Evolutionary conservation across 2,329 filamentous ascomycete genomes (phyloP), one percentile per base, ranked within the genome.

Genomic region (Pestalotiopsis sp.): DNA sequence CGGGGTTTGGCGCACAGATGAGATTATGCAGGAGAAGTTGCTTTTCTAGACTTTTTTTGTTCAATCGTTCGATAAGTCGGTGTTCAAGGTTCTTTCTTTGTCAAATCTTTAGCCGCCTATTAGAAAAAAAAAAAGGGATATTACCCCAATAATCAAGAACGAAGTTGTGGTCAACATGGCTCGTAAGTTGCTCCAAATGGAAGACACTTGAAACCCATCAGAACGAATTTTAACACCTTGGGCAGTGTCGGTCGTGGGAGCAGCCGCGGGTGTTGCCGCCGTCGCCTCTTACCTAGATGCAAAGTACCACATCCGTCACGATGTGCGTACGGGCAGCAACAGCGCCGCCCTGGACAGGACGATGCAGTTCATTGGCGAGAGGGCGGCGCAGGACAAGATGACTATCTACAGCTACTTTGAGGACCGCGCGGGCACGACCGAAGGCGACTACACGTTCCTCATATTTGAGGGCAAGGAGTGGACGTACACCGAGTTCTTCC

Each of bases 221-320:
- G 4, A 27, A 4, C 6, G 20, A 23, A 23, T 23, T 45, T n/a
- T 25, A 52, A 52, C 20, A 52, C 3, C 3, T 20, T n/a, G 2
- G 14, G 17, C 11, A 73, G 72, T 72, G n/a, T 25, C 70, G 3
- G 63, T 71, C 64, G 73, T 70, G 13, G 73, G 70, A 59, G 52
- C 20, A 57, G 73, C 71, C 36, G 71, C 73, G 23, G 77, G 75
- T 65, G 73, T 76, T 3, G 70, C 76, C 4, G 78, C 80, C 4
- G 72, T 77, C 6, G 73, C 79, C 9, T 85, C 86, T 31, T 92
- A 93, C 73, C 80, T 92, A 40, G 87, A 94, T 75, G 92, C 88
- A 66, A 92, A 91, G 80, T 89, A 86, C 71, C 88, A 91, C 76
- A 76, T 94, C 57, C 76, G 79, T 57, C 87, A 91, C 73, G 92